Base-by-base conservation (phyloP, 768 basidiomycete species). In the Lactarius akahatsu region DNA sequence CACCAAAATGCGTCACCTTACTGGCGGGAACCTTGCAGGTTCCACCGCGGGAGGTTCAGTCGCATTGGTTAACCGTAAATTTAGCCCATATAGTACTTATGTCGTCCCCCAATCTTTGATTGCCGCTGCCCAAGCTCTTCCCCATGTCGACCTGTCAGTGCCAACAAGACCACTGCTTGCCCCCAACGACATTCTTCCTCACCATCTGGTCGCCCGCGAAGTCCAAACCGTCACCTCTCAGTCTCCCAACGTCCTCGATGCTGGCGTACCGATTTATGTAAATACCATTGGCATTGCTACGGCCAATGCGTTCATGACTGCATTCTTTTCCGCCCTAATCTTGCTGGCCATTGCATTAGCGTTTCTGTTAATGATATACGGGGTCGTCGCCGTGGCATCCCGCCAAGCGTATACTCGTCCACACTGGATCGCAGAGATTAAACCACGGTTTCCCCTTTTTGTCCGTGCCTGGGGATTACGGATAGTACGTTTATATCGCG, bases 251-350 rank as follows among this genome's bases (percentile, higher is more conserved):
- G 77, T 90, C 41, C 83, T 96, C 23, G 79, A 89, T 69, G 89
- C 90, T 23, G 95, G 94, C 26, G 77, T 96, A 28, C 92, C 94
- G 4, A 89, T 91, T 38, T 96, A 88, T 71, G 86, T 86, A 68
- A 94, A 90, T 72, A 83, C 85, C 16, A 76, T 92, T 30, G 85
- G 87, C 62, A 90, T 98, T 65, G 86, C 90, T 11, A 89, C 88
- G 0, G 90, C 89, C 62, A 96, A 97, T 77, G 90, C 90, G 8
- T 97, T 93, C 78, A 90, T 92, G 84, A 95, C 93, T 5, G 78
- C 88, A n/a, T 96, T 97, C 76, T 78, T 96, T 54, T 79, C 84
- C 57, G 80, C 81, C 11, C 82, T 98, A 71, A 85, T 92, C 61
- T 73, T 91, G 41, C 76, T 88, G 64, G 88, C 85, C 18, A 83